phyloP scores from a whole-genome alignment of 805 yeast genomes.

The Citeromyces matritensis region DNA sequence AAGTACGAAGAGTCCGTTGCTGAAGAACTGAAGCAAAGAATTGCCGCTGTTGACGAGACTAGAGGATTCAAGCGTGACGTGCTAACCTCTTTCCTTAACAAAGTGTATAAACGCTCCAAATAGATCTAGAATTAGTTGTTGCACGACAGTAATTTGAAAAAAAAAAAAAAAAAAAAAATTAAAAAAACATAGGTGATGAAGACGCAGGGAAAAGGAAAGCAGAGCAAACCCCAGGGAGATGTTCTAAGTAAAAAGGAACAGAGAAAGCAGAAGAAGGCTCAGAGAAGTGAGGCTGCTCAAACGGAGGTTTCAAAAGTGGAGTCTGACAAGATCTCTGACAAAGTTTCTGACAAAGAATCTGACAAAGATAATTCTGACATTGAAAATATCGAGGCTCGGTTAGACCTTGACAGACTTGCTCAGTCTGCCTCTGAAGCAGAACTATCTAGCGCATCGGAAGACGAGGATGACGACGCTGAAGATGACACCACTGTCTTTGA shows the following conservation, averaged over 20 bases:
- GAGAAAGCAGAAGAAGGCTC: constrained; percentile 39
- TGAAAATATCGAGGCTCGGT: constrained; percentile 7
- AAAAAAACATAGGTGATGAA: no score
- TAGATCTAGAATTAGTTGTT: constrained; percentile 14
- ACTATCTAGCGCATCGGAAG: constrained; percentile 15
- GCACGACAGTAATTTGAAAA: no score
- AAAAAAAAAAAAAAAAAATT: no score
- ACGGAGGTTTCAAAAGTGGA: constrained; percentile 17
- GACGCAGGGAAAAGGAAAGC: neutral
- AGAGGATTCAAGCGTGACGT: constrained; percentile 89
- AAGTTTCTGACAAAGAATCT: constrained; percentile 23
- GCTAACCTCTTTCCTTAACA: constrained; percentile 70
- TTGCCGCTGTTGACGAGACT: constrained; percentile 67
- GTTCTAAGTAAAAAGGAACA: constrained; percentile 49
- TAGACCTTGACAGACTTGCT: constrained; percentile 10
- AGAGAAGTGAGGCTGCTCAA: constrained; percentile 14
- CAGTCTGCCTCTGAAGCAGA: constrained; percentile 34
- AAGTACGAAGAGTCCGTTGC: constrained; percentile 77
- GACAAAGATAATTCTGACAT: constrained; percentile 17
- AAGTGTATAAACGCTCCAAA: constrained; percentile 89
- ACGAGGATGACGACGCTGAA: constrained; percentile 11
- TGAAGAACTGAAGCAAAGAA: constrained; percentile 38
- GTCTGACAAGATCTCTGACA: constrained; percentile 15
- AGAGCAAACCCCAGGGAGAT: constrained; percentile 15
- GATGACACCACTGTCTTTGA: constrained; percentile 5